Evolutionary conservation across 2,329 filamentous ascomycete species (phyloP).

Genomic region (Ophiostoma novo-ulmi): DNA sequence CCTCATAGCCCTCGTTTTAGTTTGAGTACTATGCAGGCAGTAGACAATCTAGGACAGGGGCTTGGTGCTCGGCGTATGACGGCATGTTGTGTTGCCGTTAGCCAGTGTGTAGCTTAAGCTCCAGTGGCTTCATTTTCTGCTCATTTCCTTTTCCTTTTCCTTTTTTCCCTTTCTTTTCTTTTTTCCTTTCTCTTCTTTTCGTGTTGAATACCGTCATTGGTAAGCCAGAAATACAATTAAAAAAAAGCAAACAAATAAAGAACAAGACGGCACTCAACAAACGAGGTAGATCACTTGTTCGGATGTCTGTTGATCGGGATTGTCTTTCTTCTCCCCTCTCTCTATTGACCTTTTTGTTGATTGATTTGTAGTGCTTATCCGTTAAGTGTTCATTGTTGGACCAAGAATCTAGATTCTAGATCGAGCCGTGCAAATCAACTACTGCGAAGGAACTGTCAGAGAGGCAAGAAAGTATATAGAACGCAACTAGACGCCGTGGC

Average conservation of each 20-base stretch:
- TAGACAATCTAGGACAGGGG: constrained; percentile 12
- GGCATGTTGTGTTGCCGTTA: constrained; percentile 20
- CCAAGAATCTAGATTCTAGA: not conserved
- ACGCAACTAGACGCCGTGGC: not conserved
- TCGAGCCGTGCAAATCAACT: not conserved
- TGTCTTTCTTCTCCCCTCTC: not conserved
- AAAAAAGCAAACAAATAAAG: not conserved
- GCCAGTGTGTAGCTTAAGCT: constrained; percentile 16
- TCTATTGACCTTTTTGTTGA: not conserved
- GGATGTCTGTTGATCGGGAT: not conserved
- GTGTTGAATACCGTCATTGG: not conserved
- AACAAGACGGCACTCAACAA: not conserved
- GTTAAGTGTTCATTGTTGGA: not conserved
- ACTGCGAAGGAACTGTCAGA: not conserved
- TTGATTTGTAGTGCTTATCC: not conserved
- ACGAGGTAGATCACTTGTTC: not conserved
- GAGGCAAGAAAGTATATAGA: not conserved
- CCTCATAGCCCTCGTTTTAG: not conserved
- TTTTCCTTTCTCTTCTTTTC: not conserved
- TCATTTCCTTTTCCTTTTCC: not conserved
- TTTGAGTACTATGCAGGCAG: not conserved
- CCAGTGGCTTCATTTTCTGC: not conserved
- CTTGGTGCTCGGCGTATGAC: constrained; percentile 22
- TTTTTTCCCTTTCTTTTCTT: not conserved
- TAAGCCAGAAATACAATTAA: not conserved